Base-by-base conservation (phyloP, 495 filamentous ascomycete species). In the Penicillium waksmanii region DNA sequence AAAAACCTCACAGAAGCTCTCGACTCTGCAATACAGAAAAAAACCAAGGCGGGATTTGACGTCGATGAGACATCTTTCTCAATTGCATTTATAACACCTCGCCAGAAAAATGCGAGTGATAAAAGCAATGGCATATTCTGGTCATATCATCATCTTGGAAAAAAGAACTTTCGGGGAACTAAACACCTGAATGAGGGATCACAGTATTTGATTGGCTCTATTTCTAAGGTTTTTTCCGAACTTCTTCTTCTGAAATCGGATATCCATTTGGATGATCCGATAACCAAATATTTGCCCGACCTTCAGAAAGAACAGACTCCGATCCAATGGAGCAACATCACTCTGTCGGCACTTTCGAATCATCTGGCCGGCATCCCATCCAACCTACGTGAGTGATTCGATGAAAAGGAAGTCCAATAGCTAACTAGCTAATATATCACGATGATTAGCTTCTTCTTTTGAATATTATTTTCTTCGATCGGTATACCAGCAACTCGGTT, bases 111-210 rank as follows among this genome's bases (percentile, higher is more conserved):
- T 12, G 43, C 38, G 10, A 21, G 47, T 40, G 13, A 23, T 49
- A 23, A 21, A 27, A 4, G n/a, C 25, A 36, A 18, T 19, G 56
- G 42, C 23, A 57, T 54, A 11, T 19, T 66, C 18, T 65, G 63
- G 63, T 55, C 60, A 19, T 65, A 65, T 40, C 63, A 65, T 36
- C 63, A 65, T n/a, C 62, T 51, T 12, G 58, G 33, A n/a, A 52
- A 40, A 21, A 53, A 55, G 8, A 61, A 61, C 19, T 31, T 47
- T 8, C 49, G 38, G 33, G 55, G 58, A 12, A 31, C 49, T 0
- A 5, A 38, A 6, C 3, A 44, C 4, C 23, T 55, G n/a, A 51
- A 51, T 31, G 58, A 55, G 1, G 55, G 58, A 23, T 53, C 63
- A 36, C 58, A 65, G 46, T 65, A 65, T 23, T 21, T 61, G 51